phyloP scores from a whole-genome alignment of 2,329 filamentous ascomycete genomes.

The Triangularia setosa region DNA sequence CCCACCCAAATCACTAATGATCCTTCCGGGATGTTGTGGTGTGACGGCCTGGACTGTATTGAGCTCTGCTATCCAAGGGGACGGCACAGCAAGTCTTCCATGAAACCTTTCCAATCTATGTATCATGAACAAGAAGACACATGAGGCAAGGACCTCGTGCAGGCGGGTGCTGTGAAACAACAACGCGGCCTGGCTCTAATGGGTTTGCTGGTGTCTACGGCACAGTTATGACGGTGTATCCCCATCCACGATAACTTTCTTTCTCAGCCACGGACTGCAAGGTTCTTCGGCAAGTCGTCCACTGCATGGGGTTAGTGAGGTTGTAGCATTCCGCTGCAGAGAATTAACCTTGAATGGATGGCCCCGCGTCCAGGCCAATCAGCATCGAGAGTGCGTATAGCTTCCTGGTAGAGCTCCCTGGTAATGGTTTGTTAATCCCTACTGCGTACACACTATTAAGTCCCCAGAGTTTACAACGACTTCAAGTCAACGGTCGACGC shows the following conservation, averaged over 20 bases:
- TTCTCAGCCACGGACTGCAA: conserved; percentile 4
- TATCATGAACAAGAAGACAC: background rate
- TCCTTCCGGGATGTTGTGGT: conserved; percentile 3
- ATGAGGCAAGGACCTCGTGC: background rate
- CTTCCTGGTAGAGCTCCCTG: background rate
- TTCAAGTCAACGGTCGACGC: background rate
- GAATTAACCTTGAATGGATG: background rate
- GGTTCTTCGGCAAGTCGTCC: conserved; percentile 5
- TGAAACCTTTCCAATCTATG: background rate
- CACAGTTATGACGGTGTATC: background rate
- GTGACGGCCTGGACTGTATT: background rate
- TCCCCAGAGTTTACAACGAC: background rate
- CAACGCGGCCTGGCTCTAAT: background rate
- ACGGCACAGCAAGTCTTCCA: background rate
- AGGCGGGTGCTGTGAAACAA: background rate
- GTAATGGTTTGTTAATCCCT: background rate
- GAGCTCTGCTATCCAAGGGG: background rate
- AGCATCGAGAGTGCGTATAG: background rate
- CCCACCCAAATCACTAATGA: conserved; percentile 5
- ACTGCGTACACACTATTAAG: background rate
- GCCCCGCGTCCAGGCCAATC: background rate
- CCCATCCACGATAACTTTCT: background rate
- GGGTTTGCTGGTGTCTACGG: background rate
- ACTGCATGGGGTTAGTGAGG: conserved; percentile 1
- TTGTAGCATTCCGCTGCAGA: background rate